A percentile compares a stretch with the other conserved stretches of the same genome.
phyloP scores from a whole-genome alignment of 2,329 filamentous ascomycete species.

The Gaeumannomyces sp. region DNA sequence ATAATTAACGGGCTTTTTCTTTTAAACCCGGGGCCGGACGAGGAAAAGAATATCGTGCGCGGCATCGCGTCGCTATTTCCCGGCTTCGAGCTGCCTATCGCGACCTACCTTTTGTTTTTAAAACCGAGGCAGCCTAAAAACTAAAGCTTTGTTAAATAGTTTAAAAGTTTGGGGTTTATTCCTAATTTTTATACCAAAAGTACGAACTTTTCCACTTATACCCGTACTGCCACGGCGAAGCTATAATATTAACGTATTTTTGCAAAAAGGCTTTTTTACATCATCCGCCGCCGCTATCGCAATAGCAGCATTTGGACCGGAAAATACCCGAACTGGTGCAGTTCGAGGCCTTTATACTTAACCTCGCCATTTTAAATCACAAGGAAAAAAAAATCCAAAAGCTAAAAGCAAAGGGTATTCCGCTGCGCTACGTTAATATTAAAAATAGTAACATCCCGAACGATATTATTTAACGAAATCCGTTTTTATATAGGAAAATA shows the following conservation, averaged over 20 bases:
- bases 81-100: slow-evolving; percentile 4
- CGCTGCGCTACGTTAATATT: neutral
- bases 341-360: slow-evolving; percentile 1
- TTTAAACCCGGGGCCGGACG: neutral
- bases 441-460: neutral
- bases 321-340: slow-evolving; percentile 6
- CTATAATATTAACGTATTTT: neutral
- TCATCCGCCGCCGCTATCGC: neutral
- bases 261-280: neutral
- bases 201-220: neutral
- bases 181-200: neutral
- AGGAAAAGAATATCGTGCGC: neutral
- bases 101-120: neutral
- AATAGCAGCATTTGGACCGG: neutral
- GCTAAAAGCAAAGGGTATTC: neutral
- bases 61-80: slow-evolving; percentile 1
- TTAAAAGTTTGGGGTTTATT: neutral
- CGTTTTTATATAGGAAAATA: neutral
- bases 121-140: neutral
- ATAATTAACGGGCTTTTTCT: neutral
- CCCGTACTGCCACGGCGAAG: neutral
- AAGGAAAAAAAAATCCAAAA: neutral
- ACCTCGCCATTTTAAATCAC: neutral
- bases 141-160: neutral
- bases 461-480: neutral